A percentile compares a stretch with the other conserved stretches of the same genome.
Evolutionary conservation across 2,329 filamentous ascomycete genomes (phyloP).

Genomic region (Metarhizium humberi): DNA sequence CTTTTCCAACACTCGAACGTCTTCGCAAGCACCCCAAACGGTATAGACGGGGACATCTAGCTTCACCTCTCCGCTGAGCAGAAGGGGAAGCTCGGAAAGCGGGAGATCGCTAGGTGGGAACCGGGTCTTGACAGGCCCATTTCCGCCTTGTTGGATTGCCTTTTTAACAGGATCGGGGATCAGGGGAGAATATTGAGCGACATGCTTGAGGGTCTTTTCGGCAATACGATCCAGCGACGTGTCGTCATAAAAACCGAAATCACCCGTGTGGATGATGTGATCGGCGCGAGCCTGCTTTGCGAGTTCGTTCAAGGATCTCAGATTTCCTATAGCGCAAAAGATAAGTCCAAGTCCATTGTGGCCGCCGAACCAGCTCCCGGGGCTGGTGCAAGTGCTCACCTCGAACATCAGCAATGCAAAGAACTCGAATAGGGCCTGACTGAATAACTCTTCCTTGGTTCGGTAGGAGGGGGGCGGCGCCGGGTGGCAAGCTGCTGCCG

Average conservation of each 20-base stretch:
- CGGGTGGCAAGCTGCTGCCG: slow-evolving; percentile 43
- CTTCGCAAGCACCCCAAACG: slow-evolving; percentile 97
- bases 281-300: slow-evolving; percentile 91
- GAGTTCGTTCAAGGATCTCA: slow-evolving; percentile 91
- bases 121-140: slow-evolving; percentile 75
- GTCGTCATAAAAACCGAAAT: slow-evolving; percentile 98
- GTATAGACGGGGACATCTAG: slow-evolving; percentile 97
- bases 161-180: slow-evolving; percentile 71
- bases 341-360: not conserved
- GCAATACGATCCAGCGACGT: slow-evolving; percentile 93
- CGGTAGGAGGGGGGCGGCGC: slow-evolving; percentile 55
- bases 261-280: slow-evolving; percentile 97
- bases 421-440: slow-evolving; percentile 54
- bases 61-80: slow-evolving; percentile 80
- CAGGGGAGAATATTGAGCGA: slow-evolving; percentile 94
- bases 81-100: slow-evolving; percentile 83
- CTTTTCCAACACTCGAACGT: slow-evolving; percentile 94
- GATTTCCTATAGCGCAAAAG: slow-evolving; percentile 61
- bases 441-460: slow-evolving; percentile 60
- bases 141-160: slow-evolving; percentile 53
- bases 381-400: slow-evolving; percentile 36
- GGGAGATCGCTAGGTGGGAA: slow-evolving; percentile 75
- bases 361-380: too few species aligned
- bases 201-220: slow-evolving; percentile 97
- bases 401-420: slow-evolving; percentile 65